Evolutionary conservation across 2,329 filamentous ascomycete species (phyloP).

Genomic region (Stagonosporopsis vannaccii): DNA sequence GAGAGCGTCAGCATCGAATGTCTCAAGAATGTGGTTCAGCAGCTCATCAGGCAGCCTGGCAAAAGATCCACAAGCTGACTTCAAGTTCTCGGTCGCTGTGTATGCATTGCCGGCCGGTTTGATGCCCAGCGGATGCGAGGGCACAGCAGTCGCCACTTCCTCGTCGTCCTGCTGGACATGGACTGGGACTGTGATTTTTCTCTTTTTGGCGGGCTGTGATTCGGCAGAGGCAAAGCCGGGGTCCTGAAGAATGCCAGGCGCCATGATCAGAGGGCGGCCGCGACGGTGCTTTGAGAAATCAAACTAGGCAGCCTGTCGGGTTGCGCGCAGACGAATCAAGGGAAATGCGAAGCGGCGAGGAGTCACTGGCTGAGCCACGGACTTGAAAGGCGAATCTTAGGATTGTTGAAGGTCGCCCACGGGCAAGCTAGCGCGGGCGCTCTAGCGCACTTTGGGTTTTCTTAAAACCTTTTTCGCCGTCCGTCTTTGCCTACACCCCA

Average conservation of each 20-base stretch:
- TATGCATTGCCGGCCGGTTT: constrained; percentile 88
- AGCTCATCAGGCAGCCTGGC: constrained; percentile 80
- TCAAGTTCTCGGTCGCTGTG: constrained; percentile 70
- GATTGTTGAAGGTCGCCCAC: constrained; percentile 9
- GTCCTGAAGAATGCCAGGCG: constrained; percentile 42
- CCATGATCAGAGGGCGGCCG: constrained; percentile 32
- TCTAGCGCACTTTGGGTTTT: constrained; percentile 21
- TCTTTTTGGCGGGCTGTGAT: constrained; percentile 46
- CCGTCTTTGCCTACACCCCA: constrained; percentile 35
- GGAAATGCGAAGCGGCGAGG: constrained; percentile 5
- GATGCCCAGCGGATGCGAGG: constrained; percentile 80
- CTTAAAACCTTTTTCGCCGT: constrained; percentile 30
- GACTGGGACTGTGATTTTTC: constrained; percentile 37
- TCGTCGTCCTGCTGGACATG: constrained; percentile 31
- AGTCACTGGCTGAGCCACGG: constrained; percentile 12
- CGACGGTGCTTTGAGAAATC: constrained; percentile 16
- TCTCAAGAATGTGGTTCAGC: constrained; percentile 77
- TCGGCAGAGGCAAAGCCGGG: constrained; percentile 32
- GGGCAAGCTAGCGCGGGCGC: constrained; percentile 15
- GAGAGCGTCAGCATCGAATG: constrained; percentile 69
- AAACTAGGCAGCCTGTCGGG: constrained; percentile 8
- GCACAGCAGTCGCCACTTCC: constrained; percentile 65
- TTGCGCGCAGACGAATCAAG: constrained; percentile 6
- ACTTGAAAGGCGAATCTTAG: constrained; percentile 9
- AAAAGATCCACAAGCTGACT: constrained; percentile 70